Base-by-base conservation (phyloP, 495 filamentous ascomycete species). In the Xanthoparmelia taractica region DNA sequence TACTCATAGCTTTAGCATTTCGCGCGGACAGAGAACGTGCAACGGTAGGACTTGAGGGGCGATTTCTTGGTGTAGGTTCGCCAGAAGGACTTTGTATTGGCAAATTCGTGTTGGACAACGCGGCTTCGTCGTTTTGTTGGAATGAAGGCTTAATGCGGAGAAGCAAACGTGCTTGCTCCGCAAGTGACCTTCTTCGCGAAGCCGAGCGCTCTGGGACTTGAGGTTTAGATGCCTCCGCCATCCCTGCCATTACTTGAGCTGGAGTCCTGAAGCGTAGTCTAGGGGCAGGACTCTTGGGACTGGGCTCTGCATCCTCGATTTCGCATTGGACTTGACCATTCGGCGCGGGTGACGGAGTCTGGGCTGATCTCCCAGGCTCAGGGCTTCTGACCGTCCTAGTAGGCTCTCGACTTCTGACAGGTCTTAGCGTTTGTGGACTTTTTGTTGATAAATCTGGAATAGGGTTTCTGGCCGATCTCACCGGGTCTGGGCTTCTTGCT, bases 1-100 rank as follows among this genome's bases (percentile, higher is more conserved):
- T 61, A 58, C 66, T 70, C 66, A 66, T 61, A 8, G 63, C 45
- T 31, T 64, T 45, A 47, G 52, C 48, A 25, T 41, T 66, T 25
- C 64, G 60, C 37, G 66, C 64, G 17, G 68, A 68, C 4, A 65
- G 27, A 33, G 50, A 55, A n/a, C 66, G 63, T 58, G 41, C 36
- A 48, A 66, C 54, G 4, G 60, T 27, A 52, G 68, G 64, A 25
- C 66, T 60, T 34, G 61, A 63, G 13, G 65, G 57, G 20, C 23
- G 56, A 33, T 66, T 59, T 31, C 31, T 57, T 1, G 57, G 65
- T 13, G 65, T 59, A 37, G 34, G 45, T 15, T 37, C 55, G 47
- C 60, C 47, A 31, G 63, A 62, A 63, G 65, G 63, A n/a, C 38
- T 58, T 40, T 68, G 66, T 27, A 68, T 65, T 17, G 62, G 65